These are phyloP conservation scores for Penicillium sp. DNA, from an alignment of 2,329 filamentous ascomycete species.

Conservation along the genomic window DNA sequence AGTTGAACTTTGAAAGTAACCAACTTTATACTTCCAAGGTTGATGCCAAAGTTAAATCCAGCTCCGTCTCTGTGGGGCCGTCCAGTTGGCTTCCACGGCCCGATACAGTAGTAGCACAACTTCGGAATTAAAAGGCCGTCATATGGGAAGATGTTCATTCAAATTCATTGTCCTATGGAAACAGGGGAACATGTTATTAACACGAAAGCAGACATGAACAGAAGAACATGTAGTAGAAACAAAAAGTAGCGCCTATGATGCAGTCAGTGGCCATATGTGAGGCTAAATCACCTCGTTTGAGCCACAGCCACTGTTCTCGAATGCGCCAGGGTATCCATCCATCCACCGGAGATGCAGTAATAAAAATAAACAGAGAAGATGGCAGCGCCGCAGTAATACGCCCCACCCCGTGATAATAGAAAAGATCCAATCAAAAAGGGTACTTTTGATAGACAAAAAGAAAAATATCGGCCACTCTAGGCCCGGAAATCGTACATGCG, in stretches of 20 bases:
- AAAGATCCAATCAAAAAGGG: constrained; percentile 2
- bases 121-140: no score
- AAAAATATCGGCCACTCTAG: constrained; percentile 13
- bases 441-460: not conserved
- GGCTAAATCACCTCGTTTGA: not conserved
- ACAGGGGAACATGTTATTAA: not conserved
- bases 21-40: no score
- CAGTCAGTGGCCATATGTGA: not conserved
- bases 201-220: not conserved
- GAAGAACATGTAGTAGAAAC: not conserved
- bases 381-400: not conserved
- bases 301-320: not conserved
- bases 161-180: not conserved
- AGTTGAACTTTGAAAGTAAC: no score
- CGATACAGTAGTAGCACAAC: no score
- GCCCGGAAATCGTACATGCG: constrained; percentile 74
- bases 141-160: no score
- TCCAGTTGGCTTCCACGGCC: no score
- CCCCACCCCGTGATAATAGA: not conserved
- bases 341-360: constrained; percentile 13
- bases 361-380: constrained; percentile 1
- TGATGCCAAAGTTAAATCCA: no score
- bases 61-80: no score
- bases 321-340: constrained; percentile 25
- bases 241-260: constrained; percentile 7